Percentiles rank a stretch among this genome's conserved stretches.
These are phyloP conservation scores for Rubia peregrina DNA, from an alignment of 305 asterid species.

Conservation along the genomic window DNA sequence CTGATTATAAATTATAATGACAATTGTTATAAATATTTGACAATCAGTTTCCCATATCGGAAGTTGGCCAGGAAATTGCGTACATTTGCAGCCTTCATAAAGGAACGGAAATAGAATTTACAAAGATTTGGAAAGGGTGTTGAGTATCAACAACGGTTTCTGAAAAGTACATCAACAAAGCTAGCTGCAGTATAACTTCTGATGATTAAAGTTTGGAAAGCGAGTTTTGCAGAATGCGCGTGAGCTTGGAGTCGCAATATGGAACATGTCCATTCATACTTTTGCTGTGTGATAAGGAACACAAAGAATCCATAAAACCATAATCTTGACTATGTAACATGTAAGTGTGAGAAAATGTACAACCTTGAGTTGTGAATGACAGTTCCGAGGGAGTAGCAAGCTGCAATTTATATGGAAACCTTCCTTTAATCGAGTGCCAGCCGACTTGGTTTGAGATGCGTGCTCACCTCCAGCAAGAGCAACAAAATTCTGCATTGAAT, in stretches of 20 bases:
- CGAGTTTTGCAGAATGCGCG: slow-evolving; percentile 79
- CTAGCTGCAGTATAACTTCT: neutral
- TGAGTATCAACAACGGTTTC: neutral
- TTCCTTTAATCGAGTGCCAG: slow-evolving; percentile 61
- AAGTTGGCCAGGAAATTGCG: no score
- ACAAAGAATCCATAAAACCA: neutral
- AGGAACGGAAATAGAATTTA: neutral
- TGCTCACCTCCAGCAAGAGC: slow-evolving; percentile 99
- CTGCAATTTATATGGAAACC: slow-evolving; percentile 94
- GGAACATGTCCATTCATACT: slow-evolving; percentile 82
- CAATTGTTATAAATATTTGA: no score
- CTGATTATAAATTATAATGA: no score
- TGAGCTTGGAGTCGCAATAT: slow-evolving; percentile 87
- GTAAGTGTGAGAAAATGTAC: neutral
- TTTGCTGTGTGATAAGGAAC: slow-evolving; percentile 43
- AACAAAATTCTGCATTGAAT: slow-evolving; percentile 55
- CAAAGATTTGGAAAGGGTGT: neutral
- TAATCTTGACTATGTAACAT: neutral
- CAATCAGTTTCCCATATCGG: no score
- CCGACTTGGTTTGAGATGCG: slow-evolving; percentile 34
- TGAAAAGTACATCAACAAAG: neutral
- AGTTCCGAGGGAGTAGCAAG: slow-evolving; percentile 77
- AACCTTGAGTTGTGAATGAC: slow-evolving; percentile 92
- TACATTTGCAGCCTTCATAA: no score
- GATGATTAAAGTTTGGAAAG: neutral